A percentile compares a stretch with the other conserved stretches of the same genome.
Evolutionary conservation across 2,329 filamentous ascomycete genomes (phyloP).

Genomic region (Colletotrichum incanum): DNA sequence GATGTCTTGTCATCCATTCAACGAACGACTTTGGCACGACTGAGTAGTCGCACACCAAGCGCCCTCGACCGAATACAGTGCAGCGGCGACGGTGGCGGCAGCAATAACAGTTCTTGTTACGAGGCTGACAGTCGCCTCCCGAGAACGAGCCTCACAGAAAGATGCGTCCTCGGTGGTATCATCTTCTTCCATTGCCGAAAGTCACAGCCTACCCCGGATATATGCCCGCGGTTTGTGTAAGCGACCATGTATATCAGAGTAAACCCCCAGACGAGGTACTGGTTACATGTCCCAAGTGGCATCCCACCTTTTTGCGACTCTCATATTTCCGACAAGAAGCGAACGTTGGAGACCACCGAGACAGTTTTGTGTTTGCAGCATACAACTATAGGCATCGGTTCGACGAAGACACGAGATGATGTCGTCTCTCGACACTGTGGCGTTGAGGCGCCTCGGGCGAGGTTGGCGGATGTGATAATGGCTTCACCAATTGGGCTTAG

Average conservation of each 20-base stretch:
- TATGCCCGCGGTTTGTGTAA: not conserved
- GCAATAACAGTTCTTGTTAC: not conserved
- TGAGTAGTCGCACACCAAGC: not conserved
- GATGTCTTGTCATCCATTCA: slow-evolving; percentile 14
- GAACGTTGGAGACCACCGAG: slow-evolving; percentile 26
- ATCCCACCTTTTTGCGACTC: not conserved
- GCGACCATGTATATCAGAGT: slow-evolving; percentile 1
- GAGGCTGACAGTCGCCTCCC: not conserved
- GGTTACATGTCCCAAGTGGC: not conserved
- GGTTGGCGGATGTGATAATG: slow-evolving; percentile 39
- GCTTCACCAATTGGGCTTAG: slow-evolving; percentile 44
- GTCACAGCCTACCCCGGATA: not conserved
- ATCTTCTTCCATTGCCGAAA: not conserved
- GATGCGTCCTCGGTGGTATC: not conserved
- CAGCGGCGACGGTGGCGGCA: not conserved
- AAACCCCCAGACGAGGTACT: not conserved
- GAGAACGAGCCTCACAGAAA: not conserved
- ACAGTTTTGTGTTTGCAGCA: slow-evolving; percentile 15
- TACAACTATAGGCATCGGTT: not conserved
- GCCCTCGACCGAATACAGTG: not conserved
- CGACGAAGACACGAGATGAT: slow-evolving; percentile 9
- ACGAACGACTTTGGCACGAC: not conserved
- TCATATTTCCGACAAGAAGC: not conserved
- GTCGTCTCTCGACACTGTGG: slow-evolving; percentile 34
- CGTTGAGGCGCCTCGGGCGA: slow-evolving; percentile 39